Evolutionary conservation across 169 alveolate species (phyloP).

Genomic region (Cryptosporidium tyzzeri): DNA sequence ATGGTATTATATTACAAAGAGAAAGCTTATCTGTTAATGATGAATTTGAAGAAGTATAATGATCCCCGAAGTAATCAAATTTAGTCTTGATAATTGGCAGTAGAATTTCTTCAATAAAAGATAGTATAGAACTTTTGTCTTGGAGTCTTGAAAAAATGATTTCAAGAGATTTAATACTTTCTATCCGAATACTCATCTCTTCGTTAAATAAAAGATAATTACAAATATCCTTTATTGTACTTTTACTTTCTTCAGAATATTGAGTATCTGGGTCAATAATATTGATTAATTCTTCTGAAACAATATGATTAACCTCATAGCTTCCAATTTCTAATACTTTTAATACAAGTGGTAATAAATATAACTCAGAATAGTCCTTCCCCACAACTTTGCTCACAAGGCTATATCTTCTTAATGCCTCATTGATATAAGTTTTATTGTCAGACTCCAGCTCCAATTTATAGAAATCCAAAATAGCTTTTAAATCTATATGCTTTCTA

Average conservation of each 20-base stretch:
- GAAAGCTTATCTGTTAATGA: conserved; percentile 60
- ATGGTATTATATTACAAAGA: conserved; percentile 59
- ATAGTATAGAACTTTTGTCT: not conserved
- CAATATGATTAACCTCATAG: conserved; percentile 43
- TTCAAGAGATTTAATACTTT: conserved; percentile 46
- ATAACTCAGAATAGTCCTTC: conserved; percentile 29
- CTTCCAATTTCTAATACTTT: conserved; percentile 37
- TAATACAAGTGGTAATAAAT: conserved; percentile 51
- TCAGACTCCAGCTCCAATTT: conserved; percentile 67
- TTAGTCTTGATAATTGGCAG: conserved; percentile 42
- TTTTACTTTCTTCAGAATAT: conserved; percentile 27
- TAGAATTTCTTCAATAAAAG: conserved; percentile 42
- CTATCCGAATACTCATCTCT: conserved; percentile 55
- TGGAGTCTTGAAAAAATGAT: conserved; percentile 19
- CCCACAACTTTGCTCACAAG: conserved; percentile 75
- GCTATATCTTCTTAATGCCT: conserved; percentile 67
- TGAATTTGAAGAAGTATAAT: conserved; percentile 10
- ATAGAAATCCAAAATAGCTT: conserved; percentile 62
- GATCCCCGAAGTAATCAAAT: not conserved
- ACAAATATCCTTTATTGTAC: conserved; percentile 9
- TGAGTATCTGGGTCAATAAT: conserved; percentile 44
- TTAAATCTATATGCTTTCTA: conserved; percentile 39
- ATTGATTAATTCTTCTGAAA: conserved; percentile 57
- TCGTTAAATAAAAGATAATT: conserved; percentile 40
- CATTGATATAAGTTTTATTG: conserved; percentile 36